phyloP scores from a whole-genome alignment of 2,329 filamentous ascomycete species.

The Cercospora citrullina region DNA sequence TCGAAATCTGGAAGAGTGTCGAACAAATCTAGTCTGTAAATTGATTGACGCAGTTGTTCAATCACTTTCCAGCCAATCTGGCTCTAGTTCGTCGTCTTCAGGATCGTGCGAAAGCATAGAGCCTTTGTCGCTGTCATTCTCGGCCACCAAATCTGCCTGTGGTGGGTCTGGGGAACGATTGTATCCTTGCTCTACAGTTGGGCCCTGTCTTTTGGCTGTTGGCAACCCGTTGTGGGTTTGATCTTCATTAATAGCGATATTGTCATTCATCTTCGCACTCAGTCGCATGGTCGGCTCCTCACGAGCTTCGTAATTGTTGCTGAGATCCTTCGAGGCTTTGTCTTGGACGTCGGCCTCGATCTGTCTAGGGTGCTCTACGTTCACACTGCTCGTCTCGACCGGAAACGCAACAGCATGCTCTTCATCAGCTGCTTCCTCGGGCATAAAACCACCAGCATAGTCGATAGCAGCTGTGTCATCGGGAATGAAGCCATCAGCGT shows the following conservation, averaged over 20 bases:
- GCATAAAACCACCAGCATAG: slow-evolving; percentile 6
- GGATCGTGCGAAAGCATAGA: slow-evolving; percentile 63
- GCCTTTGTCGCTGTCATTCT: slow-evolving; percentile 37
- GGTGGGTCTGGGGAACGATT: background rate
- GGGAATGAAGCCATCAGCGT: slow-evolving; percentile 8
- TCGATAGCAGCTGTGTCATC: background rate
- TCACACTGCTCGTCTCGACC: too few species aligned
- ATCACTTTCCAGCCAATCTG: slow-evolving; percentile 58
- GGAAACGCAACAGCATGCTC: background rate
- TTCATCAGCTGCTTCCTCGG: background rate
- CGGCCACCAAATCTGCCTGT: background rate
- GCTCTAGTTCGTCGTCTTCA: slow-evolving; percentile 65
- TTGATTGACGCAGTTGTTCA: slow-evolving; percentile 1
- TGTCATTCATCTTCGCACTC: background rate
- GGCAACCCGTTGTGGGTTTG: background rate
- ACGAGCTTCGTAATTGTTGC: background rate
- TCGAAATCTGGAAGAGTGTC: background rate
- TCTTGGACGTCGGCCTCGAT: background rate
- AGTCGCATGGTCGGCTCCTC: background rate
- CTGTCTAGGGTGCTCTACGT: background rate
- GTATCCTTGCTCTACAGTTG: background rate
- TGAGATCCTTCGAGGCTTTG: background rate
- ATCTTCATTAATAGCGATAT: background rate
- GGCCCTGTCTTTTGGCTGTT: background rate
- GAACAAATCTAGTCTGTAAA: background rate